Evolutionary conservation across 768 basidiomycete species (phyloP), one percentile per base, ranked within the genome.

Genomic region (Trametes villosa): DNA sequence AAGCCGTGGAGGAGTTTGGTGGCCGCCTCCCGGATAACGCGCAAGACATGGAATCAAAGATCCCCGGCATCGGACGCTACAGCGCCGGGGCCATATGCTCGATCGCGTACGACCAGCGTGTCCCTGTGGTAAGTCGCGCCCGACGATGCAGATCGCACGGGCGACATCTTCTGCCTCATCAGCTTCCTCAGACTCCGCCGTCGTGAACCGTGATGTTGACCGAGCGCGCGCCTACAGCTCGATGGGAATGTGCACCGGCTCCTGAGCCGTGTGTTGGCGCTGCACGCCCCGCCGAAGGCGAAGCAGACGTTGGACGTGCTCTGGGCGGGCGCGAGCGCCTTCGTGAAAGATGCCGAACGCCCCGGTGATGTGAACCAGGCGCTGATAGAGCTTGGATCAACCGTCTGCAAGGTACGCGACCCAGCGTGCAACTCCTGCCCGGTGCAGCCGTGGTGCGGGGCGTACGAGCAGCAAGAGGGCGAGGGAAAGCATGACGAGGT

Each of bases 331-430:
- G 95, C 95, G 1, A 79, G 79, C 40, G 79, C 78, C 3, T 81
- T 97, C 71, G 89, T 97, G 11, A 74, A 83, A 40, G 77, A 64
- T 13, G 70, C 78, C 49, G 79, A 82, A 33, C 72, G 81, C 62
- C 84, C 94, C 0, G 93, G 94, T 18, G 92, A 96, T 71, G 80
- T 95, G 64, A 96, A 96, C 69, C 91, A 97, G 76, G 94, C 92
- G 15, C 79, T 98, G 51, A 98, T 98, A 72, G 96, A 98, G 71
- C 85, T 98, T 8, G 96, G 96, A 49, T 92, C 91, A 71, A 96
- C 94, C 3, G 83, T 97, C 3, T 98, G 96, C 77, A 94, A 89
- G 73, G 87, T 91, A 41, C 86, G 85, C 62, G 85, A 90, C 63
- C 96, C 96, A 11, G 74, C 77, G 20, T 98, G 96, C 68, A 75